Base-by-base conservation (phyloP, 2,329 filamentous ascomycete species). In the Plectosphaerella plurivora region DNA sequence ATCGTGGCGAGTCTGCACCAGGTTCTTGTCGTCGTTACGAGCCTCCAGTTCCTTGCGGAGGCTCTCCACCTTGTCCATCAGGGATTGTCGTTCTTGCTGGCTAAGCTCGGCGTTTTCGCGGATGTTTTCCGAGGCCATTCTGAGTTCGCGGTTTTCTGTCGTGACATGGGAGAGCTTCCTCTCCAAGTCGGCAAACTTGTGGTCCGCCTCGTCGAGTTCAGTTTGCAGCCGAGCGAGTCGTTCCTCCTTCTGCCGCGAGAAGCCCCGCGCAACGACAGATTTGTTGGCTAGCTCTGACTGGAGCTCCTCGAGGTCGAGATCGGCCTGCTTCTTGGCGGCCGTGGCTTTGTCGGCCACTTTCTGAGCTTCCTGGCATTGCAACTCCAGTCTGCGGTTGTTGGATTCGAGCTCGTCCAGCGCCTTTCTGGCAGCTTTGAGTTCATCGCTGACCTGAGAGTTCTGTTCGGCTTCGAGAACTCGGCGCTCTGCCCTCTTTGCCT, bases 241-340 rank as follows among this genome's bases (percentile, higher is more conserved):
- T 59, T 89, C 87, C 61, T 92, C 87, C 16, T 90, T 78, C 67
- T 92, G 88, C 33, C 87, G 81, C 50, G 83, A 88, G 9, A 90
- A 75, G 2, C 86, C 87, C 63, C 88, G 91, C 12, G 87, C 88
- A 50, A 83, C 83, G 37, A 91, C 79, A 0, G 88, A 92, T 60
- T 91, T 91, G 68, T 92, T 86, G 20, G 87, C 80, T 78, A 91
- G 83, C 61, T 91, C 88, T 51, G 89, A 86, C 56, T 89, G 87
- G 22, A 91, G 74, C 61, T 87, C 83, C 59, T 84, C 77, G 15
- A 87, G 70, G 53, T 87, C 78, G 7, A 69, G 71, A 59, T 84
- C 79, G 2, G 83, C 83, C 28, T 78, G 75, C 20, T 81, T 73
- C 58, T 81, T 82, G 52, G 84, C 76, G 1, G 71, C 64, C 8